Base-by-base conservation (phyloP, 768 basidiomycete genomes). In the Podaxis sp. region DNA sequence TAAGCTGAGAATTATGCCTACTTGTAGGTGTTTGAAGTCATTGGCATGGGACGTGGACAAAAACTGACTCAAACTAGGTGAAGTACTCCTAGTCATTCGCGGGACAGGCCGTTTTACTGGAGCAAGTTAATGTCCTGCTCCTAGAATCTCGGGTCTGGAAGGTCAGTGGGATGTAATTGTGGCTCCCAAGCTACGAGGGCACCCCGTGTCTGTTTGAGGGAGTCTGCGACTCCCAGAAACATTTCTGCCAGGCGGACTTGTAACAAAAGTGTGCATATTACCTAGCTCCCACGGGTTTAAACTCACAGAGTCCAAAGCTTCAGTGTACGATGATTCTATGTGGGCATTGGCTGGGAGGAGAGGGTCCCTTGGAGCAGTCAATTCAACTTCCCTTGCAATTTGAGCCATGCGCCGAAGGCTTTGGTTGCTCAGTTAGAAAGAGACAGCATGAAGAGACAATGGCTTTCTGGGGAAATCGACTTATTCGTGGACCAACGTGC, bases 371-470 rank as follows among this genome's bases (percentile, higher is more conserved):
- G 80, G 81, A 0, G 79, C 79, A 33, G 67, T 73, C 38, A 73
- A 79, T 63, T 85, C 81, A 2, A 79, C 75, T 51, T 82, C 78
- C 5, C 66, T 68, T 0, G 86, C 85, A 22, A 86, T 77, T 3
- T 79, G 69, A 1, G 78, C 77, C 87, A 87, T 87, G 17, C 78
- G 74, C 24, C 76, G 75, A 26, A 87, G 71, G 44, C n/a, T 37
- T 24, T 62, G 44, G n/a, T 62, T 62, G 44, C 33, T 66, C 1
- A 72, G 72, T 3, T 84, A 86, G 41, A 87, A 87, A 0, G 82
- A 78, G n/a, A 87, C 82, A 0, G 85, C 69, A 53, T 87, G 86
- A 66, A 87, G 82, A 0, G 85, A 84, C 1, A 85, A 72, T 0
- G 85, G 72, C 72, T 84, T 83, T 13, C 86, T 87, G 46, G 15